These are phyloP conservation scores for Acrodontium crateriforme DNA, from an alignment of 2,329 filamentous ascomycete genomes.

Conservation along the genomic window DNA sequence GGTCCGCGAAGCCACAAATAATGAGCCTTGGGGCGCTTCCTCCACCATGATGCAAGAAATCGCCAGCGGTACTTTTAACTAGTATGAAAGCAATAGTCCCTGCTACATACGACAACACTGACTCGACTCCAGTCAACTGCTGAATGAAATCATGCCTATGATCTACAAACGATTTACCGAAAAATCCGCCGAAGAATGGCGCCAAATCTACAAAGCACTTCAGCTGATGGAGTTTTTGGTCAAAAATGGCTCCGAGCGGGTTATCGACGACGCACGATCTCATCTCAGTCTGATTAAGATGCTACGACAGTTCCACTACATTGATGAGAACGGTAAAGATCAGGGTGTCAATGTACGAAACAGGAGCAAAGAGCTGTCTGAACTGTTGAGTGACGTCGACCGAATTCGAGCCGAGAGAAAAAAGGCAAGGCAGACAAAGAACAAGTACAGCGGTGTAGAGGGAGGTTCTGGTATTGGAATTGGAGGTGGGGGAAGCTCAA, in stretches of 20 bases:
- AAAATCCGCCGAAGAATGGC: slow-evolving; percentile 95
- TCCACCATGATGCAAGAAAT: slow-evolving; percentile 92
- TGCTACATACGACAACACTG: slow-evolving; percentile 1
- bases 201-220: slow-evolving; percentile 94
- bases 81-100: slow-evolving; percentile 47
- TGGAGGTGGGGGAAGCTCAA: slow-evolving; percentile 36
- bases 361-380: slow-evolving; percentile 85
- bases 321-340: slow-evolving; percentile 92
- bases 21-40: slow-evolving; percentile 89
- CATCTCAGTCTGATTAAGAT: slow-evolving; percentile 94
- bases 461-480: slow-evolving; percentile 54
- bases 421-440: slow-evolving; percentile 78
- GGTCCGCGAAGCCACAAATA: slow-evolving; percentile 94
- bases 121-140: slow-evolving; percentile 55
- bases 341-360: slow-evolving; percentile 97
- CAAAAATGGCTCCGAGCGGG: slow-evolving; percentile 94
- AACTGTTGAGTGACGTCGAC: slow-evolving; percentile 86
- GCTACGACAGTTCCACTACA: slow-evolving; percentile 96
- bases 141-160: slow-evolving; percentile 99
- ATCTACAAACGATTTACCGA: slow-evolving; percentile 99
- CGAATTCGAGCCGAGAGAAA: slow-evolving; percentile 63
- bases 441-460: slow-evolving; percentile 92
- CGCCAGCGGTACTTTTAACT: slow-evolving; percentile 93
- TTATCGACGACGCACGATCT: slow-evolving; percentile 91
- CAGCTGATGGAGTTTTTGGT: slow-evolving; percentile 94